Evolutionary conservation across 2,329 filamentous ascomycete genomes (phyloP), one percentile per base, ranked within the genome.

Genomic region (Conoideocrella luteorostrata): DNA sequence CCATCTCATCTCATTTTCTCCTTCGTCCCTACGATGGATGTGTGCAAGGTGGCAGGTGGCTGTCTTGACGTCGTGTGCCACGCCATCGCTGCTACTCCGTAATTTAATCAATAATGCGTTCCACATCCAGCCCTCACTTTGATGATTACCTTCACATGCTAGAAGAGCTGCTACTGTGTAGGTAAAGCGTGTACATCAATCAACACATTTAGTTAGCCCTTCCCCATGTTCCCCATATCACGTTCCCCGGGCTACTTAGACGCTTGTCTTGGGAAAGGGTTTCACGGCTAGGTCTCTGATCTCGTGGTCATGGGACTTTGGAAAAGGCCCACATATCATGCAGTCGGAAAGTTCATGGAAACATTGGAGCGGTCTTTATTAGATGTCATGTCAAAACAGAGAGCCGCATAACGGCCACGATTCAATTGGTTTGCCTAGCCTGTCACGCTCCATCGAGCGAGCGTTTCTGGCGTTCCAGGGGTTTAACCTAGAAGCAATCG

Each of bases 351-450:
- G 32, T 42, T n/a, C 23, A 34, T 17, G 6, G 24, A 29, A n/a
- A n/a, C 15, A 24, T 42, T 17, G 13, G 5, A 35, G 12, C 15
- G 28, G 26, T n/a, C n/a, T n/a, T n/a, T n/a, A n/a, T n/a, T 9
- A 34, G 11, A 5, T 24, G 29, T 41, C 29, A 26, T 13, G 21
- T 41, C 30, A 28, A 28, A 41, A 17, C 7, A 9, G 20, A 7
- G 29, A 28, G 13, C n/a, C 22, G 39, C 39, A 41, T 35, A 32
- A 22, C 18, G 30, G 15, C 28, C 22, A 34, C 22, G 21, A 20
- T 42, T 35, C 30, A 22, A 20, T 35, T 28, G 39, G 26, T 28
- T 42, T 42, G 39, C 30, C 39, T 28, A 34, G 21, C 30, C 39
- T 28, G 30, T 22, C 17, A 35, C n/a, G 32, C 17, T 10, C 32